phyloP scores from a whole-genome alignment of 148 eudicot genomes.

The Spergularia marina region DNA sequence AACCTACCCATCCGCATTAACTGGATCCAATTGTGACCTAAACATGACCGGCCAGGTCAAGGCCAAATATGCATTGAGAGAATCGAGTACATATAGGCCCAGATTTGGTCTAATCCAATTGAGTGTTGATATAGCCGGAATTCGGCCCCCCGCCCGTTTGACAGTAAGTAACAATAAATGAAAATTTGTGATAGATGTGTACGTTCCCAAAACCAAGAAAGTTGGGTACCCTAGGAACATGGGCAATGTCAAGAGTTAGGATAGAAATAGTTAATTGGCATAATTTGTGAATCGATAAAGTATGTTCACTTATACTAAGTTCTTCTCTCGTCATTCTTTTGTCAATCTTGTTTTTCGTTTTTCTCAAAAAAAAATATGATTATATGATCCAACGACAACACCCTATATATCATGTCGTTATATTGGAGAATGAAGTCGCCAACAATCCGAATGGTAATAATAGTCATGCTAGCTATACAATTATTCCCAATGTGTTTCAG shows the following conservation, averaged over 20 bases:
- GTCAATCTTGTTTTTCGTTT: neutral
- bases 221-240: conserved; percentile 16
- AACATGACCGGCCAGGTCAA: too few relatives aligned
- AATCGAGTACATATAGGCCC: too few relatives aligned
- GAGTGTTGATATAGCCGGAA: too few relatives aligned
- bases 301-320: neutral
- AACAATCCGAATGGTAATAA: neutral
- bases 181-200: too few relatives aligned
- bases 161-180: too few relatives aligned
- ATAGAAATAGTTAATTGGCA: neutral
- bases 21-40: too few relatives aligned
- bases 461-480: neutral
- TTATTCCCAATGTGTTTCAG: neutral
- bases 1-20: too few relatives aligned
- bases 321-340: neutral
- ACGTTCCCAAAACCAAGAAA: neutral
- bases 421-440: neutral
- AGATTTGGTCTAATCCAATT: too few relatives aligned
- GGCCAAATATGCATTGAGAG: too few relatives aligned
- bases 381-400: neutral
- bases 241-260: conserved; percentile 10
- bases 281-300: neutral
- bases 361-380: neutral
- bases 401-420: too few relatives aligned
- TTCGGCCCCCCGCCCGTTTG: too few relatives aligned